Evolutionary conservation across 2,329 filamentous ascomycete genomes (phyloP).

Genomic region (Pleomassaria siparia): DNA sequence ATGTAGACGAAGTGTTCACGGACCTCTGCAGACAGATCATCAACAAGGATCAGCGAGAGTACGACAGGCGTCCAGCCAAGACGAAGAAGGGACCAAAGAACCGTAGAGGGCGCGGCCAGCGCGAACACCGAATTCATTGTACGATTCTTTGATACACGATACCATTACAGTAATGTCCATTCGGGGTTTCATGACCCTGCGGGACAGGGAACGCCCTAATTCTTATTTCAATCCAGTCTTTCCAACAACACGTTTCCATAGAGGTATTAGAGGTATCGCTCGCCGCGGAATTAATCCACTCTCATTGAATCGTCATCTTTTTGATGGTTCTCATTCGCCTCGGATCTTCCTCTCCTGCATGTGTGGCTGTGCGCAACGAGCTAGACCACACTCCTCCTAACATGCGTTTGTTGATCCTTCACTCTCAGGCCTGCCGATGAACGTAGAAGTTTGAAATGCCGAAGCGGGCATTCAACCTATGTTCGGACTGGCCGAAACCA

Average conservation of each 20-base stretch:
- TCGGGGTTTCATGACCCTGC: conserved; percentile 8
- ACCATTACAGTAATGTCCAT: background rate
- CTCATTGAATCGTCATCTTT: conserved; percentile 1
- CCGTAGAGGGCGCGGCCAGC: background rate
- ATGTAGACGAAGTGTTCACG: conserved; percentile 87
- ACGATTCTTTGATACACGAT: conserved; percentile 18
- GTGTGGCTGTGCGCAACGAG: conserved; percentile 5
- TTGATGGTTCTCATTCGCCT: conserved; percentile 5
- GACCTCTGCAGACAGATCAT: conserved; percentile 84
- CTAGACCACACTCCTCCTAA: background rate
- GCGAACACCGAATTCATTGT: conserved; percentile 11
- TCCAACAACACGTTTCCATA: conserved; percentile 10
- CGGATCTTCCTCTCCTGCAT: conserved; percentile 5
- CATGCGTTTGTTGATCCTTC: conserved; percentile 3
- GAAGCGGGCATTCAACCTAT: background rate
- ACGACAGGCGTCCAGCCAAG: conserved; percentile 7
- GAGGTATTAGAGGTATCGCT: conserved; percentile 17
- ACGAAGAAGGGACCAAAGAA: background rate
- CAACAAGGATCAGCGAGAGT: conserved; percentile 63
- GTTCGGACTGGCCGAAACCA: background rate
- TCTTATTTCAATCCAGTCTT: conserved; percentile 8
- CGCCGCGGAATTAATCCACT: conserved; percentile 14
- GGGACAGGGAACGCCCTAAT: conserved; percentile 10
- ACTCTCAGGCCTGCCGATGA: background rate
- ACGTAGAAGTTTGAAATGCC: background rate